Evolutionary conservation across 176 grass and related monocot species (phyloP), one percentile per base, ranked within the genome.

Genomic region (Avena eriantha): DNA sequence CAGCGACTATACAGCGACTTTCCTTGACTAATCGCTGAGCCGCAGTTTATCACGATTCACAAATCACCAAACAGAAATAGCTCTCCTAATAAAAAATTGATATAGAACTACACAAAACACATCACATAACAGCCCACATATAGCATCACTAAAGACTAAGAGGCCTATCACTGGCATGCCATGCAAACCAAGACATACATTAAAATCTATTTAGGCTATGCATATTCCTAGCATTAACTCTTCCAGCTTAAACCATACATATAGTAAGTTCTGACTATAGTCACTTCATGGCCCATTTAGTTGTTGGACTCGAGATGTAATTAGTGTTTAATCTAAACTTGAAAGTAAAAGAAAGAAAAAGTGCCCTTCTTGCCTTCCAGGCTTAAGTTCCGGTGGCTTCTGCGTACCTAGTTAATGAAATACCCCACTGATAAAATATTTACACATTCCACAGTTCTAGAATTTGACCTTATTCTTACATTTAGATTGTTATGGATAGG

Each of bases 301-400:
- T 34, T 76, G 26, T 76, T 76, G 26, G 26, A 19, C 24, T 76
- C 51, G 47, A 54, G 73, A 29, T 76, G 29, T 19, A 54, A 15
- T 2, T 31, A 76, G 73, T 76, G 73, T 76, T 76, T 76, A 19
- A 34, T 34, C 7, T 14, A 76, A 76, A 19, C 53, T 12, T 56
- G 10, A 31, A 78, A 22, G 53, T 58, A 57, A 36, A 74, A 48
- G n/a, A 74, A 74, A 21, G n/a, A 74, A 49, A 74, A 48, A 49
- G 13, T 26, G 17, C 19, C 45, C 13, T 74, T 74, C 3, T 1
- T 76, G 51, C 51, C 14, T 76, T 76, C 15, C 46, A 51, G 47
- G 47, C 23, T 76, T 76, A 22, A 49, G 73, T 31, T 75, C 18
- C 8, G 13, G 24, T 8, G 1, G 45, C 14, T 71, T 18, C 69